A percentile compares a stretch with the other conserved stretches of the same genome.
These are phyloP conservation scores for Plicaturopsis crispa DNA, from an alignment of 768 basidiomycete species.

Conservation along the genomic window DNA sequence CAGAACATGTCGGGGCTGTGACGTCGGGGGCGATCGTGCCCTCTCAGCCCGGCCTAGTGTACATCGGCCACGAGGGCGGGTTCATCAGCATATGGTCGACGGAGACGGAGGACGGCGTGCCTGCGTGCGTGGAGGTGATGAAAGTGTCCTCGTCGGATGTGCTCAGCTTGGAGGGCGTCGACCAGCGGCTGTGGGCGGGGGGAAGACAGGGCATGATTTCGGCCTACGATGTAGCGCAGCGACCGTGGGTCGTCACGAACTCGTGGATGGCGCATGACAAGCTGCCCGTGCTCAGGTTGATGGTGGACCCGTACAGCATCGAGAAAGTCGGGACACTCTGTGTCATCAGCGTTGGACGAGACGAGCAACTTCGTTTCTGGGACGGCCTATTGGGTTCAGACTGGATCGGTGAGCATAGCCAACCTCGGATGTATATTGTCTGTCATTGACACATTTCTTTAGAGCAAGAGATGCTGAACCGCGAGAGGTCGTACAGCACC, in stretches of 20 bases:
- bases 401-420: conserved; percentile 71
- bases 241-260: conserved; percentile 85
- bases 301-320: conserved; percentile 72
- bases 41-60: conserved; percentile 57
- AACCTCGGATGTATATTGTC: neutral
- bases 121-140: conserved; percentile 64
- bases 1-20: conserved; percentile 73
- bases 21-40: conserved; percentile 75
- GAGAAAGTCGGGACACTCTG: conserved; percentile 57
- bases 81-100: conserved; percentile 77
- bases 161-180: conserved; percentile 77
- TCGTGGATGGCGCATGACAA: conserved; percentile 76
- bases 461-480: conserved; percentile 74
- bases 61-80: conserved; percentile 90
- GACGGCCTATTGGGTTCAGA: conserved; percentile 81
- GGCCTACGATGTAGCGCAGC: conserved; percentile 65
- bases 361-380: conserved; percentile 74
- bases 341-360: conserved; percentile 71
- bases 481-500: conserved; percentile 69
- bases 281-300: conserved; percentile 55
- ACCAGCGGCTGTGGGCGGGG: conserved; percentile 82
- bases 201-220: conserved; percentile 74
- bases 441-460: conserved; percentile 2
- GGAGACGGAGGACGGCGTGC: conserved; percentile 45
- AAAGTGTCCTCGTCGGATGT: conserved; percentile 81